Evolutionary conservation across 1,139 yeast genomes (phyloP).

Genomic region (Suhomyces panamericanus): DNA sequence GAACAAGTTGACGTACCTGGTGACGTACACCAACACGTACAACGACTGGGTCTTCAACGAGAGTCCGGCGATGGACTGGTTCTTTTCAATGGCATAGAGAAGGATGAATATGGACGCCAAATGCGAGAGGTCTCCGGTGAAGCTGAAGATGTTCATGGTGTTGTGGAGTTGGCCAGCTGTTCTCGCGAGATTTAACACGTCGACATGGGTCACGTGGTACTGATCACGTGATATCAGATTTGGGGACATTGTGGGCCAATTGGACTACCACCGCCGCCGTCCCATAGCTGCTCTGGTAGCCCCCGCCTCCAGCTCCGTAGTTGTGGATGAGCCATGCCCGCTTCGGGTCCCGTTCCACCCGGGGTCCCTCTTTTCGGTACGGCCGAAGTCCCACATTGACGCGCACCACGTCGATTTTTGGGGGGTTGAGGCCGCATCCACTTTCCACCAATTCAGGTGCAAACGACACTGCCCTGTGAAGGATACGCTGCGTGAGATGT

Average conservation of each 20-base stretch:
- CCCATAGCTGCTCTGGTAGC: constrained; percentile 50
- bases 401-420: constrained; percentile 36
- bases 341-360: constrained; percentile 41
- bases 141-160: constrained; percentile 53
- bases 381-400: constrained; percentile 53
- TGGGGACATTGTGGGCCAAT: background rate
- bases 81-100: constrained; percentile 64
- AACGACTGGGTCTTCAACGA: constrained; percentile 86
- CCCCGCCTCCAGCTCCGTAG: constrained; percentile 51
- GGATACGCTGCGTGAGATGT: constrained; percentile 38
- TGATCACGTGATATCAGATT: background rate
- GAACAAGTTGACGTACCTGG: constrained; percentile 76
- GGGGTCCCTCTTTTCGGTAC: constrained; percentile 43
- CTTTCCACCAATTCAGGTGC: constrained; percentile 45
- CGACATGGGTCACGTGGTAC: constrained; percentile 2
- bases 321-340: constrained; percentile 44
- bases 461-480: constrained; percentile 40
- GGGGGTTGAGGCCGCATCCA: constrained; percentile 29
- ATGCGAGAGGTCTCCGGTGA: constrained; percentile 79
- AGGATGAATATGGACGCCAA: constrained; percentile 75
- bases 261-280: constrained; percentile 36
- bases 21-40: constrained; percentile 72
- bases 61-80: constrained; percentile 75
- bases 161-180: background rate
- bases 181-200: constrained; percentile 5